Conservation (phyloP, 495 filamentous ascomycete species). For the Penicillium odoratum region DNA sequence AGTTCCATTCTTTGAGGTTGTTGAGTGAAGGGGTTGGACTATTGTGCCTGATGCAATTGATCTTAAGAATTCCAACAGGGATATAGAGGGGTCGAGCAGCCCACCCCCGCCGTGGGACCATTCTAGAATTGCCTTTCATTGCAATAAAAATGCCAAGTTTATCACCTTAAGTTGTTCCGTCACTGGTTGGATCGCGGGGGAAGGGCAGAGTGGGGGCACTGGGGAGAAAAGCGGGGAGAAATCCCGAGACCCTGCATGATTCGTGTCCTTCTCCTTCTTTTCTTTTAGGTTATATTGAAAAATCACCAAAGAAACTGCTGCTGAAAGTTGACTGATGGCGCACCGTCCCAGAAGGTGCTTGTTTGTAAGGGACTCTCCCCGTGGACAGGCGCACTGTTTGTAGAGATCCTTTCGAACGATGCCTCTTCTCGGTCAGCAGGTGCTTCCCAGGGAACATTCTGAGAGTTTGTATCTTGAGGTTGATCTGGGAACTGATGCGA, state of each 20-base stretch:
- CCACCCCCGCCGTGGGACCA: conserved; percentile 17
- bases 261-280: not conserved
- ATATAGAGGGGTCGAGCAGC: not conserved
- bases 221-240: conserved; percentile 9
- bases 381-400: not conserved
- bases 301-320: conserved; percentile 40
- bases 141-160: not conserved
- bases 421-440: not conserved
- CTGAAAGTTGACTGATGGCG: conserved; percentile 38
- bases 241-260: conserved; percentile 6
- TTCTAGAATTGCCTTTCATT: not conserved
- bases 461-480: not conserved
- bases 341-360: conserved; percentile 34
- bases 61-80: not conserved
- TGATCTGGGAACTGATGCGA: not conserved
- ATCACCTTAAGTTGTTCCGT: not conserved
- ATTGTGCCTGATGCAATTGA: not conserved
- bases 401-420: not conserved
- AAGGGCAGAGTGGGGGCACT: conserved; percentile 7
- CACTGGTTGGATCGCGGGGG: not conserved
- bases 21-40: not conserved
- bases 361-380: not conserved
- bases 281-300: not conserved
- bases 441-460: not conserved
- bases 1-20: not conserved